Percentiles rank a stretch among this genome's conserved stretches.
Evolutionary conservation across 257 asterid genomes (phyloP).

Genomic region (Lycium ferocissimum): DNA sequence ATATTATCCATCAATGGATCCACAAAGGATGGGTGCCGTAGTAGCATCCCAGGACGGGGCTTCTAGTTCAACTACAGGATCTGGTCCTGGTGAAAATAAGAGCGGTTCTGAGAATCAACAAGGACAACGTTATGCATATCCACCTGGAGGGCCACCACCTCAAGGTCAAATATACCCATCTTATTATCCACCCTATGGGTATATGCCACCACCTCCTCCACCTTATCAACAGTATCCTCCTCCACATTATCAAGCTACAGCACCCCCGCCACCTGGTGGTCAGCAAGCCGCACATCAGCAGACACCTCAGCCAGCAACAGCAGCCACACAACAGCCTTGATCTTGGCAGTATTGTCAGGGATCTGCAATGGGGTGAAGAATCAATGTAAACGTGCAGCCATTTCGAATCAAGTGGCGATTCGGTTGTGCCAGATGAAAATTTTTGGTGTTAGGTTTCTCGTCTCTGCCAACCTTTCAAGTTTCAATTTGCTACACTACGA

Average conservation of each 20-base stretch:
- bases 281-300: not conserved
- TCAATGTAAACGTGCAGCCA: not conserved
- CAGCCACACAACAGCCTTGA: not conserved
- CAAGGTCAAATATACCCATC: conserved; percentile 78
- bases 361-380: not conserved
- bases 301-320: not conserved
- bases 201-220: conserved; percentile 64
- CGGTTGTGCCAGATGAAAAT: not conserved
- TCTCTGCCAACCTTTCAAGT: not conserved
- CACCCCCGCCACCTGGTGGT: conserved; percentile 51
- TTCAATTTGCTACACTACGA: not conserved
- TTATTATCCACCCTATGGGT: conserved; percentile 70
- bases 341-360: not conserved
- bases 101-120: conserved; percentile 50
- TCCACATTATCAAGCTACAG: conserved; percentile 37
- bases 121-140: conserved; percentile 58
- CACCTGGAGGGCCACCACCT: conserved; percentile 60
- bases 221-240: conserved; percentile 57
- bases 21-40: conserved; percentile 94
- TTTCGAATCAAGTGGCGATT: not conserved
- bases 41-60: conserved; percentile 76
- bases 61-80: conserved; percentile 30
- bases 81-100: conserved; percentile 63
- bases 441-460: conserved; percentile 3
- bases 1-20: conserved; percentile 95